Evolutionary conservation across 352 stramenopile genomes (phyloP).

Genomic region (Blastocystis sp.): DNA sequence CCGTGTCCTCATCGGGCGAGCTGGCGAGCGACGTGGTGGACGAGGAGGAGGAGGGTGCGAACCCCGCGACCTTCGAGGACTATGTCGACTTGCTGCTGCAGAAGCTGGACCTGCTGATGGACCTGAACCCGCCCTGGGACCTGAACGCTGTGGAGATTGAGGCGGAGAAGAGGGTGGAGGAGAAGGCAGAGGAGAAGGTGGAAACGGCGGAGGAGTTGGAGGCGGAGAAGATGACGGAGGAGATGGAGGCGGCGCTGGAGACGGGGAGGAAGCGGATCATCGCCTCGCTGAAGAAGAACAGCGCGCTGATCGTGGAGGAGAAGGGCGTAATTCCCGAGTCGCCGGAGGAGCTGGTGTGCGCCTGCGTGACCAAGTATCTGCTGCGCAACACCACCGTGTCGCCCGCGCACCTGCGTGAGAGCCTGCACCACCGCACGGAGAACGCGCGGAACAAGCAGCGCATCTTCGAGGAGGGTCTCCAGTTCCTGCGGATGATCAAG

Average conservation of each 20-base stretch:
- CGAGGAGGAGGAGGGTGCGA: neutral
- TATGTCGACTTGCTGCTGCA: slow-evolving; percentile 5
- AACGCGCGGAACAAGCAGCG: slow-evolving; percentile 49
- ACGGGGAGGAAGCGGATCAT: neutral
- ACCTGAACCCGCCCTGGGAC: slow-evolving; percentile 40
- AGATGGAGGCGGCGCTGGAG: neutral
- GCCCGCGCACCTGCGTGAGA: neutral
- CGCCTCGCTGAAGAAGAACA: slow-evolving; percentile 5
- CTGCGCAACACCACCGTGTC: slow-evolving; percentile 7
- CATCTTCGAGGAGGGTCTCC: slow-evolving; percentile 29
- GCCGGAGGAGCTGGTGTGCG: slow-evolving; percentile 4
- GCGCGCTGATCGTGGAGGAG: slow-evolving; percentile 51
- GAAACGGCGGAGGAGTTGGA: too few relatives aligned
- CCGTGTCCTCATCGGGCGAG: neutral
- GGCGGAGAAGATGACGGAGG: neutral
- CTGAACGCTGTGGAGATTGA: neutral
- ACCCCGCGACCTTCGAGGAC: slow-evolving; percentile 20
- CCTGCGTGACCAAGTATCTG: slow-evolving; percentile 50
- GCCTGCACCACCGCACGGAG: neutral
- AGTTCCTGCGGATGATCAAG: slow-evolving; percentile 10
- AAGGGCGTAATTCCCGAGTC: slow-evolving; percentile 48
- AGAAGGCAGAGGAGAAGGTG: too few relatives aligned
- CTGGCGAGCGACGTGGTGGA: neutral
- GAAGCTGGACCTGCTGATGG: slow-evolving; percentile 64
- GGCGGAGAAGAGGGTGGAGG: neutral